Base-by-base conservation (phyloP, 2,329 filamentous ascomycete species). In the Mycosphaerella arachidis region DNA sequence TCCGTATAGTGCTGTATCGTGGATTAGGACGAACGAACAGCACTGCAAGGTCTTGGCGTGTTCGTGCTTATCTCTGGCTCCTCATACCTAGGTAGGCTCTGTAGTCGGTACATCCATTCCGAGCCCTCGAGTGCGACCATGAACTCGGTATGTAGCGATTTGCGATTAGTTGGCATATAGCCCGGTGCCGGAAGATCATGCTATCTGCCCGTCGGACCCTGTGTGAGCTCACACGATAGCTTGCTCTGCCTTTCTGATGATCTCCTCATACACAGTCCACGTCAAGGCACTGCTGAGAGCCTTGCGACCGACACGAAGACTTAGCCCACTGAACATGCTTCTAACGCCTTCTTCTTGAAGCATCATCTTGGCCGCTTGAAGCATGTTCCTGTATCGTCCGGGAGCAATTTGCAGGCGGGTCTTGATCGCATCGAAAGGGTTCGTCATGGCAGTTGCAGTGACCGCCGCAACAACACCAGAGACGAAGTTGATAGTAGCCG, bases 371-470 rank as follows among this genome's bases (percentile, higher is more conserved):
- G 83, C 86, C 0, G 92, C 91, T 63, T 89, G 86, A 66, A 90
- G 75, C 82, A 93, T 90, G 70, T 97, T 97, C 35, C 82, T 81
- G 72, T 97, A 99, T 59, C 84, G 82, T 6, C 80, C 81, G 3
- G 94, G 94, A 79, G 95, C 90, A 35, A 99, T 81, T 77, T 99
- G 94, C 67, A 99, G 86, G 53, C 94, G 81, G 24, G 94, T 99
- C 79, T 99, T 99, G 74, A 97, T 87, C 0, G 92, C 92, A 75
- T 99, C 94, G 70, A 97, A 97, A 0, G 94, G 94, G 74, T 99
- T 99, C 8, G 94, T 97, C 40, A 97, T 82, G 4, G 88, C 87
- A 0, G 92, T 97, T 57, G 92, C 95, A 31, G 90, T 78, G 1
- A 87, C 88, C 0, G 91, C 93, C 3, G 93, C 92, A 4, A 92